Evolutionary conservation across 495 filamentous ascomycete species (phyloP), one percentile per base, ranked within the genome.

Genomic region (Letharia columbiana): DNA sequence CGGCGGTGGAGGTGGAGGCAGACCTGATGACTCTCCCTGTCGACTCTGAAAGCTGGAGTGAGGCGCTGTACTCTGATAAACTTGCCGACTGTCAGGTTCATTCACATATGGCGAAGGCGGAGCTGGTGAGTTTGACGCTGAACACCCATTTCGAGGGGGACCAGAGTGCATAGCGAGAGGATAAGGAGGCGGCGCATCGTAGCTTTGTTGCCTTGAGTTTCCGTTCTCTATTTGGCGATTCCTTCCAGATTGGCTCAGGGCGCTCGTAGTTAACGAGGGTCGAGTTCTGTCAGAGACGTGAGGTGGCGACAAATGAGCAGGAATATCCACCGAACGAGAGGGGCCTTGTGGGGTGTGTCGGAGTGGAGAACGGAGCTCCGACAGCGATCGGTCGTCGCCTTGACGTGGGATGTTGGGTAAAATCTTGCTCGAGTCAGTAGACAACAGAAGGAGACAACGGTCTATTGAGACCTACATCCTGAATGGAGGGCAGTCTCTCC

Each of bases 241-340:
- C 8, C 64, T 61, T 39, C 9, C 41, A 20, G 63, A 44, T 45
- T 45, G 54, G 18, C 47, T 60, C 56, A 45, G 18, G 39, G 23
- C n/a, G 5, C 44, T 47, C 23, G 57, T 42, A 56, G n/a, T 31
- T 61, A 47, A 9, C 3, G 20, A 44, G 5, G 50, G n/a, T 47
- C 52, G 58, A 23, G 37, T 13, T 35, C 64, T 60, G 35, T 28
- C 62, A 18, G 64, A 61, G 50, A 41, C 35, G 28, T 35, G 64
- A 62, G 57, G 44, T 35, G 64, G 64, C 39, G 64, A 66, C 4
- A 66, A 40, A 66, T 61, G 64, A 33, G 64, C 64, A 31, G 64
- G 64, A 31, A 66, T 57, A 33, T 45, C 58, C n/a, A 60, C 35
- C 20, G 63, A 65, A 17, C 56, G 45, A 44, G 58, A 52, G 23